A percentile compares a stretch with the other conserved stretches of the same genome.
phyloP scores from a whole-genome alignment of 2,329 filamentous ascomycete species.

The Alternaria sp. region DNA sequence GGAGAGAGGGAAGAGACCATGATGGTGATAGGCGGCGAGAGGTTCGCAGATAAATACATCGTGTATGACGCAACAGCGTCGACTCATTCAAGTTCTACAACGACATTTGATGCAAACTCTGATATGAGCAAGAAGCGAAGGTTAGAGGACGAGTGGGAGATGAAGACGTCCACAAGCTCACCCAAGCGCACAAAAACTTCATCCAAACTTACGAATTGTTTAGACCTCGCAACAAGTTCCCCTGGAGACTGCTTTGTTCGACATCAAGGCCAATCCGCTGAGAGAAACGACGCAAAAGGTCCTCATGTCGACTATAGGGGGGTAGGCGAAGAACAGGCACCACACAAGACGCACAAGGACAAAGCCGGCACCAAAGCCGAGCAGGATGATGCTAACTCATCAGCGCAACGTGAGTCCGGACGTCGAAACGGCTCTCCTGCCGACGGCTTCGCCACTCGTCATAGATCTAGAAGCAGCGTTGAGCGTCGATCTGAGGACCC shows the following conservation, averaged over 20 bases:
- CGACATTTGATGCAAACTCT: background rate
- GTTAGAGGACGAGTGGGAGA: background rate
- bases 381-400: rapidly evolving
- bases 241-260: background rate
- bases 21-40: background rate
- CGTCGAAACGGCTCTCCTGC: background rate
- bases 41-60: background rate
- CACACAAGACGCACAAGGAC: background rate
- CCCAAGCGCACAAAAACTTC: background rate
- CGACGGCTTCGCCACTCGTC: background rate
- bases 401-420: background rate
- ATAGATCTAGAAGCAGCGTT: background rate
- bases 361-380: background rate
- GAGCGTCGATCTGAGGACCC: background rate
- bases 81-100: background rate
- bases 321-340: too few species aligned
- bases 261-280: background rate
- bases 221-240: too few species aligned
- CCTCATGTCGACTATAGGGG: background rate
- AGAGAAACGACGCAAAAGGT: background rate
- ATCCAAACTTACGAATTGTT: too few species aligned
- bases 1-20: background rate
- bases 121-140: background rate
- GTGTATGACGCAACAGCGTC: background rate
- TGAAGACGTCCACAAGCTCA: background rate